Base-by-base conservation (phyloP, 129 eudicot species). In the Tanacetum coccineum region DNA sequence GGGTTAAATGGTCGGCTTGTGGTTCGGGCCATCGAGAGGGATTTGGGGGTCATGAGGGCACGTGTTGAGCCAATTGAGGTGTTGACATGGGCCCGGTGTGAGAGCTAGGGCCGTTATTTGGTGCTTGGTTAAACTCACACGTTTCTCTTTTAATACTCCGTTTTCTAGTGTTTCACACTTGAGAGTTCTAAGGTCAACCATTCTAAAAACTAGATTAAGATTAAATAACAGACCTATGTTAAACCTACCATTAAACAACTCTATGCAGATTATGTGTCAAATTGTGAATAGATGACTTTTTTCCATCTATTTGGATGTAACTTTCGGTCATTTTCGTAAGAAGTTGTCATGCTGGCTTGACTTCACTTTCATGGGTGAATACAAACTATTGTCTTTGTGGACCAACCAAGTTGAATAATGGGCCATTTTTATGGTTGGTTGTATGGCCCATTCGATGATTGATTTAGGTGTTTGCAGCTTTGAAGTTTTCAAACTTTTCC, bases 131-230 rank as follows among this genome's bases (percentile, higher is more conserved):
- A 71, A 4, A 17, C 60, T 19, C 61, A 49, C 76, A 71, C 76
- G 76, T 61, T 50, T 71, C 76, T 71, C 25, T 71, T 70, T 36
- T 59, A 5, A 59, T 57, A 22, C 68, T 13, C 9, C 3, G 18
- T 61, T 60, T 71, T 71, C 68, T 48, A 30, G n/a, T 60, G 61
- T 62, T 71, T 71, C 76, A 61, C 76, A 71, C 76, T 59, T 71
- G 57, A 59, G 60, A 45, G n/a, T n/a, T n/a, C n/a, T 8, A 36
- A 2, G 42, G 42, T 36, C 42, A 36, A 36, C 40, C 40, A 36
- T 36, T 22, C 25, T 22, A 22, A 22, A 22, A 1, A 22, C 25
- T 22, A 22, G 25, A 22, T 22, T 22, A 22, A 22, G 25, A 2
- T 22, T 22, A 22, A 22, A 0, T 1, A 22, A 22, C 1, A 22